A percentile compares a stretch with the other conserved stretches of the same genome.
Conservation (phyloP, 2,329 filamentous ascomycete species). For the Monosporascus sp. region DNA sequence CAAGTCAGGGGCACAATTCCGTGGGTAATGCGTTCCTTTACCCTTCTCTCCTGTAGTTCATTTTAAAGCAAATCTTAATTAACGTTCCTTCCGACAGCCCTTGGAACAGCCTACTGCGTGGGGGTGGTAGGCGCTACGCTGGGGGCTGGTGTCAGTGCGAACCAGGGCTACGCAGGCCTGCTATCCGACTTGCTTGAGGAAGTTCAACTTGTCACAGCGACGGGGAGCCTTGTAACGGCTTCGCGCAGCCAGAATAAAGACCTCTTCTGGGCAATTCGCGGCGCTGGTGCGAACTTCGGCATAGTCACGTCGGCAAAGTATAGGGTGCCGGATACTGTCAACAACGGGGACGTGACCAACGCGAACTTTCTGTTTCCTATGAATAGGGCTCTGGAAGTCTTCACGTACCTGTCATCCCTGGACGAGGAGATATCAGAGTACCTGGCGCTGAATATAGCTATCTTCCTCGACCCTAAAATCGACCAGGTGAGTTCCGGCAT, state of each 20-base stretch:
- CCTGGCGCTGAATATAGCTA: conserved; percentile 1
- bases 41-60: no score
- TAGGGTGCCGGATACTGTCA: not conserved
- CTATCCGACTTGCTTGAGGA: conserved; percentile 1
- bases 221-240: not conserved
- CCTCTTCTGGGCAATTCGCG: conserved; percentile 8
- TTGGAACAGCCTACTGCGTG: conserved; percentile 2
- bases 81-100: not conserved
- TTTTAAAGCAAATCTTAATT: no score
- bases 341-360: conserved; percentile 4
- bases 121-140: conserved; percentile 1
- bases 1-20: conserved; percentile 1
- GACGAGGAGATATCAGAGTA: not conserved
- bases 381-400: not conserved
- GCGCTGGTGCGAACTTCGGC: conserved; percentile 8
- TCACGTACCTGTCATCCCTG: not conserved
- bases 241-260: conserved; percentile 2
- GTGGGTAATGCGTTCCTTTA: not conserved
- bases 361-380: conserved; percentile 5
- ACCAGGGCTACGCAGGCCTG: conserved; percentile 2
- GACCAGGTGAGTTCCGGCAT: conserved; percentile 1
- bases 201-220: conserved; percentile 2
- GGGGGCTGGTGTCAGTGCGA: conserved; percentile 3
- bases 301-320: conserved; percentile 6
- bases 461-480: not conserved